Evolutionary conservation across 768 basidiomycete genomes (phyloP).

Genomic region (Saitozyma podzolica): DNA sequence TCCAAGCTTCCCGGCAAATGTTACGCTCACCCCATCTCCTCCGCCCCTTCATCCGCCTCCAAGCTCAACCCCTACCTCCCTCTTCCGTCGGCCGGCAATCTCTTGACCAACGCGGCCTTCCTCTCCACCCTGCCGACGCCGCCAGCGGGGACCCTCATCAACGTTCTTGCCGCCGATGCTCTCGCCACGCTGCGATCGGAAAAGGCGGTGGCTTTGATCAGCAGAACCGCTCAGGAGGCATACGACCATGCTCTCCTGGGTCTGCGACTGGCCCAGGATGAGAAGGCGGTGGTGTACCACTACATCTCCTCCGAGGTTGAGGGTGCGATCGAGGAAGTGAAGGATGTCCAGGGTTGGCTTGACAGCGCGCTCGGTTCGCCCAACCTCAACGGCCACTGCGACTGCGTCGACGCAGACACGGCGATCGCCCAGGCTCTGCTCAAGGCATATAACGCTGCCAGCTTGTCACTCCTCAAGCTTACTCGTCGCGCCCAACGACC

Average conservation of each 20-base stretch:
- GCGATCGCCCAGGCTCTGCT: conserved; percentile 14
- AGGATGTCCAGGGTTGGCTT: conserved; percentile 66
- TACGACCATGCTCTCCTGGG: conserved; percentile 88
- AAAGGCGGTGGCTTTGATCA: conserved; percentile 68
- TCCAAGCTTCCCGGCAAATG: conserved; percentile 31
- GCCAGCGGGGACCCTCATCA: conserved; percentile 27
- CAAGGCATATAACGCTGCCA: conserved; percentile 68
- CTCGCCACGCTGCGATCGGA: conserved; percentile 21
- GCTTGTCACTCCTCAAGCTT: conserved; percentile 65
- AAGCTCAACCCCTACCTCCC: conserved; percentile 46
- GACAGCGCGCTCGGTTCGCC: conserved; percentile 38
- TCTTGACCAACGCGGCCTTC: conserved; percentile 43
- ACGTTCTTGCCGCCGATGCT: conserved; percentile 32
- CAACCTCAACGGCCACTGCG: conserved; percentile 18
- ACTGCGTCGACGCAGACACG: conserved; percentile 29
- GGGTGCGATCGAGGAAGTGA: conserved; percentile 58
- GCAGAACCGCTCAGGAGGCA: conserved; percentile 72
- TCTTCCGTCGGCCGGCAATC: conserved; percentile 27
- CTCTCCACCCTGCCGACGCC: conserved; percentile 35
- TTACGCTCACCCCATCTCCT: conserved; percentile 39
- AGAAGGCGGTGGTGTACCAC: conserved; percentile 79
- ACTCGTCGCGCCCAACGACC: conserved; percentile 66
- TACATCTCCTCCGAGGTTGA: conserved; percentile 62
- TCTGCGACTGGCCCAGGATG: conserved; percentile 69
- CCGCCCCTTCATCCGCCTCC: conserved; percentile 20